Conservation (phyloP, 192 early-diverging fungal species). For the Coemansia umbellata region DNA sequence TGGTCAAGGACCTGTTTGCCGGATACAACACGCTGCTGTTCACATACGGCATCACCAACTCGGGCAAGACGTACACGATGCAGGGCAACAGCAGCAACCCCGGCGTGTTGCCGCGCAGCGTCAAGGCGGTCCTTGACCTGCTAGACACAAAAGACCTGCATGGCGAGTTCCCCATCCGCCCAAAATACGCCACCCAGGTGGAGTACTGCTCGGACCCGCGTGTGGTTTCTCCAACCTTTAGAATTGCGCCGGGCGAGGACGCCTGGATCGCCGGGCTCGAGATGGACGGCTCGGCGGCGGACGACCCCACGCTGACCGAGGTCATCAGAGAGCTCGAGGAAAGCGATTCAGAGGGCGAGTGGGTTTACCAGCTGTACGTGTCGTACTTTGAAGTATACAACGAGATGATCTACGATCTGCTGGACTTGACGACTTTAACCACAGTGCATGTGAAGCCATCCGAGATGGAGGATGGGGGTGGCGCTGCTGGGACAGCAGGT, state of each 20-base stretch:
- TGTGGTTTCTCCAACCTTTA: slow-evolving; percentile 22
- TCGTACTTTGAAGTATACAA: slow-evolving; percentile 91
- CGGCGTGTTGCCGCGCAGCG: slow-evolving; percentile 58
- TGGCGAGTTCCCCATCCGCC: slow-evolving; percentile 34
- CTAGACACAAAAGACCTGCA: slow-evolving; percentile 35
- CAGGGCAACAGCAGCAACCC: slow-evolving; percentile 50
- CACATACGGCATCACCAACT: slow-evolving; percentile 68
- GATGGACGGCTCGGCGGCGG: not conserved
- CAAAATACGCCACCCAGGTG: slow-evolving; percentile 40
- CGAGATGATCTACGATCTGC: slow-evolving; percentile 81
- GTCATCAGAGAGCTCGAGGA: slow-evolving; percentile 20
- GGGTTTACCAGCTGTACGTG: slow-evolving; percentile 80
- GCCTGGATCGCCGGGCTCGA: slow-evolving; percentile 29
- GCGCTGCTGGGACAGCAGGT: not conserved
- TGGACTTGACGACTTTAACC: slow-evolving; percentile 53
- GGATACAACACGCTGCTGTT: slow-evolving; percentile 65
- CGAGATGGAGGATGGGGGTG: not conserved
- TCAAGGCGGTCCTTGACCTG: slow-evolving; percentile 58
- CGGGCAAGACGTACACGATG: slow-evolving; percentile 68
- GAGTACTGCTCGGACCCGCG: slow-evolving; percentile 43
- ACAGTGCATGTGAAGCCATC: slow-evolving; percentile 25
- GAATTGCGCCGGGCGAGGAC: slow-evolving; percentile 40
- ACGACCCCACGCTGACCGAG: slow-evolving; percentile 2
- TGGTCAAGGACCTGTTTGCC: slow-evolving; percentile 52
- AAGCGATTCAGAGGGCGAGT: slow-evolving; percentile 18